A percentile compares a stretch with the other conserved stretches of the same genome.
Evolutionary conservation across 106 monocot genomes (phyloP).

Genomic region (Dioscorea dumetorum): DNA sequence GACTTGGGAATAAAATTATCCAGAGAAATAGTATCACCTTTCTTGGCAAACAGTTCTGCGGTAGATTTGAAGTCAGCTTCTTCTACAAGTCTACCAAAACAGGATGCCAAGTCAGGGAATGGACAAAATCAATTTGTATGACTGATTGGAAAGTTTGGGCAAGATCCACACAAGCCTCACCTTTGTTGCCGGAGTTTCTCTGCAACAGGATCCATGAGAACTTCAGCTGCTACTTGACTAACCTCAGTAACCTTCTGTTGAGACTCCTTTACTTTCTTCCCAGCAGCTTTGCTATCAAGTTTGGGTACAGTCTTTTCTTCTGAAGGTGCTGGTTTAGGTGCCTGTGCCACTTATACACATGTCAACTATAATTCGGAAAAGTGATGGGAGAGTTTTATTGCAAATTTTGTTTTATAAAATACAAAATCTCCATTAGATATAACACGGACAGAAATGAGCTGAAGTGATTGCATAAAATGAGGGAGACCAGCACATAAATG

Average conservation of each 20-base stretch:
- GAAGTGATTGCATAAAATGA: background rate
- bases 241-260: background rate
- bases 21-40: slow-evolving; percentile 59
- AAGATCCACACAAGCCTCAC: slow-evolving; percentile 3
- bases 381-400: background rate
- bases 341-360: background rate
- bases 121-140: background rate
- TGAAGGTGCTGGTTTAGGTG: slow-evolving; percentile 9
- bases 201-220: slow-evolving; percentile 33
- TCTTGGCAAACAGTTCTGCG: slow-evolving; percentile 70
- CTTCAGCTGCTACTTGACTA: slow-evolving; percentile 11
- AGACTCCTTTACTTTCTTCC: slow-evolving; percentile 5
- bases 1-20: slow-evolving; percentile 95
- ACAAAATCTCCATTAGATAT: background rate
- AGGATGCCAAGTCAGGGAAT: too few species aligned
- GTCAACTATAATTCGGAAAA: background rate
- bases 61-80: slow-evolving; percentile 93
- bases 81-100: slow-evolving; percentile 69
- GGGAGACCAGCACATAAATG: background rate
- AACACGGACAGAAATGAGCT: background rate
- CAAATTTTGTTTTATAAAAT: background rate
- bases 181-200: slow-evolving; percentile 46
- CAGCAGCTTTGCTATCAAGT: slow-evolving; percentile 7
- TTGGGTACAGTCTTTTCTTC: slow-evolving; percentile 2
- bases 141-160: too few species aligned